Percentiles rank a stretch among this genome's conserved stretches.
Evolutionary conservation across 306 rosid species (phyloP).

Genomic region (Boehmeria nivea): DNA sequence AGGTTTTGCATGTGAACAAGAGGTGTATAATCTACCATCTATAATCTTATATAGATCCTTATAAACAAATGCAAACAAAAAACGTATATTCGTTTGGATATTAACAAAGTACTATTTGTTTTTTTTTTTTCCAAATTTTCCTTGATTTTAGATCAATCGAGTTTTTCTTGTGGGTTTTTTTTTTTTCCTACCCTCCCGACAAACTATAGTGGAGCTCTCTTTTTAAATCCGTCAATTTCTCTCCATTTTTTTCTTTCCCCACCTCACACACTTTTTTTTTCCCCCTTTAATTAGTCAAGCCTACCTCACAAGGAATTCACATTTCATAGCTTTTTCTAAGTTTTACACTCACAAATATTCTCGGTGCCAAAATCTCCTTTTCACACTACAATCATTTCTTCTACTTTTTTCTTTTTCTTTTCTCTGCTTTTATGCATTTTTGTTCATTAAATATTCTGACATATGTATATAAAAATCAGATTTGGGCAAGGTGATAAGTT

Average conservation of each 20-base stretch:
- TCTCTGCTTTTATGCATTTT: not conserved
- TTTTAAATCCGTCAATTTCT: not conserved
- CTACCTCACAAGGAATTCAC: conserved; percentile 6
- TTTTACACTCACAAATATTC: not conserved
- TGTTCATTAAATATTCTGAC: too few relatives aligned
- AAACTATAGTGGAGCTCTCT: conserved; percentile 6
- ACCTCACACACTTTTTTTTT: not conserved
- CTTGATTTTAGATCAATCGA: conserved; percentile 1
- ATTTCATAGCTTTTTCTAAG: not conserved
- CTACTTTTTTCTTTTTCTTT: not conserved
- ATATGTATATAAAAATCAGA: too few relatives aligned
- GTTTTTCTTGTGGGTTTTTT: not conserved
- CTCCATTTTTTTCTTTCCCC: not conserved
- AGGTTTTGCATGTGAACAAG: conserved; percentile 5
- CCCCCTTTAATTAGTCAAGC: conserved; percentile 1
- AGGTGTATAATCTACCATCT: not conserved
- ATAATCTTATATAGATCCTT: too few relatives aligned
- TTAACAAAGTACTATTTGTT: too few relatives aligned
- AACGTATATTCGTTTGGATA: not conserved
- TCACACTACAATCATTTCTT: conserved; percentile 10
- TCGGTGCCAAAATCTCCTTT: not conserved
- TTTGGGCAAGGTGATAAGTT: too few relatives aligned
- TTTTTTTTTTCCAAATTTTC: not conserved
- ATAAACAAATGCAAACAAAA: conserved; percentile 1
- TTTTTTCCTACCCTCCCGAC: conserved; percentile 2